Base-by-base conservation (phyloP, 2,329 filamentous ascomycete species). In the Aureobasidium sp. region DNA sequence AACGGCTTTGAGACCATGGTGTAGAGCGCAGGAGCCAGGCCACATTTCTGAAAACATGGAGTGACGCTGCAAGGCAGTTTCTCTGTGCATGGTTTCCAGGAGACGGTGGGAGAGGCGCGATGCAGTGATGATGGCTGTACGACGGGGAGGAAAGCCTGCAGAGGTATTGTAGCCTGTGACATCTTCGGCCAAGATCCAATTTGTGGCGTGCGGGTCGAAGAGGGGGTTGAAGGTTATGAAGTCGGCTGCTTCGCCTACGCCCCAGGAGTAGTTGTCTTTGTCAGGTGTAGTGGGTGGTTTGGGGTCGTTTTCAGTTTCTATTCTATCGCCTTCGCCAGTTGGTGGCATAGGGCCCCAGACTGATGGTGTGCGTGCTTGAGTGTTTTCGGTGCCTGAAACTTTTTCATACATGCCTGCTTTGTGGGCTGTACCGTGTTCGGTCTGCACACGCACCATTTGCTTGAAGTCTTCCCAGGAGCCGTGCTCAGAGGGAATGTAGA, bases 11-110 rank as follows among this genome's bases (percentile, higher is more conserved):
- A 90, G 79, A 1, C 89, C 88, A 68, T 90, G 88, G 67, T 91
- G 88, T 5, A 92, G 77, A 0, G 88, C 87, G 69, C 85, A 81
- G 0, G 81, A 83, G 0, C 86, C 81, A 1, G 88, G 88, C 75
- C 87, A 91, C 89, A 92, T 92, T 73, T 92, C 89, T 30, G 82
- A 84, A 71, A 89, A 91, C 86, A 87, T 91, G 73, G 79, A 85
- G 72, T 86, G 88, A 65, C 84, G 85, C 67, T 83, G 78, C 30
- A 81, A 79, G 72, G 86, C 85, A 4, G 85, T 87, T 68, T 91
- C 88, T 66, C 88, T 82, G 73, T 92, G 89, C 87, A 92, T 91
- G 5, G 84, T 84, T 49, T 81, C 74, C 6, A 91, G 76, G 1
- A 91, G 78, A 13, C 86, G 81, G 29, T 84, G 81, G 32, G 84